A percentile compares a stretch with the other conserved stretches of the same genome.
Evolutionary conservation across 2,329 filamentous ascomycete genomes (phyloP).

Genomic region (Aspergillus unguis): DNA sequence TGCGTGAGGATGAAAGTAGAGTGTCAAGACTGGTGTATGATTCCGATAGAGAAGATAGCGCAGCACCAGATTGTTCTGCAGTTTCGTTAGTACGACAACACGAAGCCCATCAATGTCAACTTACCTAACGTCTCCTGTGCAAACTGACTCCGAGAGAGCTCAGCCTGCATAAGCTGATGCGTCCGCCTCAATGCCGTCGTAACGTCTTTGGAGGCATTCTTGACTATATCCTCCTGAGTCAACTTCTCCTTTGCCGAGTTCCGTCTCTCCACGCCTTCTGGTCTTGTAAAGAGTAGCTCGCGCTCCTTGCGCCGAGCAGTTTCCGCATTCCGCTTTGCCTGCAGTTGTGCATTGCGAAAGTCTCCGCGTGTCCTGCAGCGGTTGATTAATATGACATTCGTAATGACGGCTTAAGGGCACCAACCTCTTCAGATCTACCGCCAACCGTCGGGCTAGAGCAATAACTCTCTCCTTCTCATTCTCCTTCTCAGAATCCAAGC

Average conservation of each 20-base stretch:
- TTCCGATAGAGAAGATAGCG: slow-evolving; percentile 75
- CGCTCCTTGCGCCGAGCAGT: slow-evolving; percentile 72
- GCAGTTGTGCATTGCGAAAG: slow-evolving; percentile 78
- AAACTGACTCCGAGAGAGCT: slow-evolving; percentile 82
- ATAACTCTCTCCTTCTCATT: slow-evolving; percentile 64
- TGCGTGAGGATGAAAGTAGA: slow-evolving; percentile 69
- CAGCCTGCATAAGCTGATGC: slow-evolving; percentile 78
- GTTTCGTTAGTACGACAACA: neutral
- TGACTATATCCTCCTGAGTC: slow-evolving; percentile 68
- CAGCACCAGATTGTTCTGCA: slow-evolving; percentile 70
- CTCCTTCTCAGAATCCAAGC: slow-evolving; percentile 51
- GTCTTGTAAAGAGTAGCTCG: slow-evolving; percentile 66
- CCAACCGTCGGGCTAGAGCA: slow-evolving; percentile 64
- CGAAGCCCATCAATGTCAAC: slow-evolving; percentile 8
- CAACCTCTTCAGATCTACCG: slow-evolving; percentile 68
- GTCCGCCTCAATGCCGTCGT: slow-evolving; percentile 80
- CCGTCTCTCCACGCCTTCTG: slow-evolving; percentile 27
- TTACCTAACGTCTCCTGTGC: slow-evolving; percentile 74
- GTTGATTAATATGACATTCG: slow-evolving; percentile 11
- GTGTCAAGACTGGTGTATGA: slow-evolving; percentile 76
- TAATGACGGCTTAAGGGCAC: neutral
- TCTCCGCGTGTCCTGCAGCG: slow-evolving; percentile 54
- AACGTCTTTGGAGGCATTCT: slow-evolving; percentile 76
- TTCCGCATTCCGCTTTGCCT: slow-evolving; percentile 71
- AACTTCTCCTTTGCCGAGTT: slow-evolving; percentile 47